Conservation (phyloP, 352 stramenopile genomes). For the Globisporangium spiculum region DNA sequence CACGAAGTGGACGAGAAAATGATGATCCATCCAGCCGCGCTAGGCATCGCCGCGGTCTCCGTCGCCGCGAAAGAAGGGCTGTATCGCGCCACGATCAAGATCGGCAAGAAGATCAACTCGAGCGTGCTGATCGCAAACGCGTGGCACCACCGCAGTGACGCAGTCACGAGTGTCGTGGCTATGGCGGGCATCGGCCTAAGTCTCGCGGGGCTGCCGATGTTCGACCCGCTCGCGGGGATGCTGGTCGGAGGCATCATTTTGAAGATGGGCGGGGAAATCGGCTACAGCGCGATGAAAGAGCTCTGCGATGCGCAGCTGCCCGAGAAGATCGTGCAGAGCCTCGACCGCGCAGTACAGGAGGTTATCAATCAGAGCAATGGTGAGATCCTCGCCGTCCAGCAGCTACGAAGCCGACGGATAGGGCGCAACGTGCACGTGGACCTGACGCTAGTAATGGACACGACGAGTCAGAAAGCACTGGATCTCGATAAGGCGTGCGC, state of each 20-base stretch:
- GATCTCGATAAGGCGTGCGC: constrained; percentile 39
- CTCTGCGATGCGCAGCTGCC: constrained; percentile 63
- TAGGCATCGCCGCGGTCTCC: constrained; percentile 83
- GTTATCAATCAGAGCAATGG: constrained; percentile 43
- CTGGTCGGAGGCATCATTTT: constrained; percentile 71
- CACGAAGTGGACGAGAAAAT: constrained; percentile 15
- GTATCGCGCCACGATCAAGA: constrained; percentile 88
- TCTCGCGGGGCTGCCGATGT: constrained; percentile 56
- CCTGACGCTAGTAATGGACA: constrained; percentile 44
- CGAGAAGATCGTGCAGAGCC: constrained; percentile 28
- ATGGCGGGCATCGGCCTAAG: constrained; percentile 63
- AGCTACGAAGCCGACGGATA: constrained; percentile 56
- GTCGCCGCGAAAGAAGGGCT: constrained; percentile 91
- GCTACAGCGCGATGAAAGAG: constrained; percentile 53
- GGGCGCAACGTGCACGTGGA: constrained; percentile 60
- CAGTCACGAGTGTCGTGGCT: constrained; percentile 77
- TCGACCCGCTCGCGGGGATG: constrained; percentile 67
- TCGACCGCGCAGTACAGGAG: constrained; percentile 31
- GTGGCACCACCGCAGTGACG: constrained; percentile 91
- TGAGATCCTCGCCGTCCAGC: constrained; percentile 39
- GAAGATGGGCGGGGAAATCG: constrained; percentile 76
- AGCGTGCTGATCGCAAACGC: constrained; percentile 94
- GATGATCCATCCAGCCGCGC: constrained; percentile 54
- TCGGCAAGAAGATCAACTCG: constrained; percentile 90
- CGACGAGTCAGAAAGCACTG: constrained; percentile 16